Evolutionary conservation across 768 basidiomycete genomes (phyloP), one percentile per base, ranked within the genome.

Genomic region (Tylopilus sp.): DNA sequence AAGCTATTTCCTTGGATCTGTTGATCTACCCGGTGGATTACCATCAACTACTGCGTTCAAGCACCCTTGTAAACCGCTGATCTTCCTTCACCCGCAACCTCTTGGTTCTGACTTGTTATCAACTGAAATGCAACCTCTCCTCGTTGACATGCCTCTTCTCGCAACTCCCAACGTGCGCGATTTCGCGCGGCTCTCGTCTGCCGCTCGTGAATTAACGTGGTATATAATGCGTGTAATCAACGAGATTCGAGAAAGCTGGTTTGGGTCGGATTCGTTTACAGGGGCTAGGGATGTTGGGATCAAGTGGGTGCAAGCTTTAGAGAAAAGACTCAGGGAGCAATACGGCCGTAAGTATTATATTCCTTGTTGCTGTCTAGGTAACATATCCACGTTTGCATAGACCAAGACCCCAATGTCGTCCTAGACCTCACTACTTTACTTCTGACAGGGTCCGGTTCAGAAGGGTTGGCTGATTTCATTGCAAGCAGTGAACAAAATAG

Each of bases 401-500:
- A 83, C 56, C 75, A 78, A 45, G 75, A 80, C 43, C 78, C 85
- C 21, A 79, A 80, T 61, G 78, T 87, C 26, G 75, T 90, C 29
- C 71, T 87, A 43, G 90, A 91, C 62, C 74, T 92, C 45, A 89
- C 87, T 19, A 73, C 72, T 41, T 76, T 91, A 55, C 74, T 92
- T 41, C 78, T 83, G 16, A 87, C 87, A 22, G 89, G 90, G 8
- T 77, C 83, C 49, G 71, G 81, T n/a, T 83, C 87, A 26, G 87
- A 88, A 50, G 74, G 86, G 9, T 74, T 93, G 30, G 62, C 72
- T 25, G 90, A 92, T 69, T 88, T 89, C 65, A 75, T 92, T 47
- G 82, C 86, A 13, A 89, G 87, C 54, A 81, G 81, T 19, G 88
- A 90, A 60, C 84, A 86, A 63, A 87, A 87, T 78, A 89, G 85